Evolutionary conservation across 1,284 basidiomycete species (phyloP).

Genomic region (Anthracocystis setariae): DNA sequence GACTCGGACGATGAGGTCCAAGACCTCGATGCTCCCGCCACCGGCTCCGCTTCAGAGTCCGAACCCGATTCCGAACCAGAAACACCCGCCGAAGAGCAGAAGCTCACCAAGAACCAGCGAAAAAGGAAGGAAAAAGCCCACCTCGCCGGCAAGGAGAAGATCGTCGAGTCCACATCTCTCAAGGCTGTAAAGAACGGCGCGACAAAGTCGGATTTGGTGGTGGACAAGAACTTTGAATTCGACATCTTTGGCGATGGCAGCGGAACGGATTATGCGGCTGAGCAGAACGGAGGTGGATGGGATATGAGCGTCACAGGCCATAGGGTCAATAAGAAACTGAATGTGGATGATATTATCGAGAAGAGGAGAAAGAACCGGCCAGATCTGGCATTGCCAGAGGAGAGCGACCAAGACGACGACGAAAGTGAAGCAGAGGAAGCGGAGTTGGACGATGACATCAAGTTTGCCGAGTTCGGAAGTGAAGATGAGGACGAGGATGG

Average conservation of each 20-base stretch:
- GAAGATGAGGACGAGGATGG: constrained; percentile 73
- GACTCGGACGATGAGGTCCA: constrained; percentile 62
- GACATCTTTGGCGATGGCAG: constrained; percentile 55
- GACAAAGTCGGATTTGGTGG: constrained; percentile 30
- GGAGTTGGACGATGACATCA: constrained; percentile 46
- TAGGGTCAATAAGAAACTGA: constrained; percentile 49
- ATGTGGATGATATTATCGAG: constrained; percentile 67
- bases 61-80: constrained; percentile 28
- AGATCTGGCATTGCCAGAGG: constrained; percentile 26
- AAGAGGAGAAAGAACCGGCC: constrained; percentile 48
- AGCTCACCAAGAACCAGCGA: constrained; percentile 44
- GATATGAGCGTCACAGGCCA: constrained; percentile 56
- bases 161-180: constrained; percentile 44
- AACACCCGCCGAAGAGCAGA: constrained; percentile 5
- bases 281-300: constrained; percentile 39
- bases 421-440: constrained; percentile 1
- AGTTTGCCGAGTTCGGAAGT: constrained; percentile 26
- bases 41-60: constrained; percentile 4
- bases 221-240: constrained; percentile 61
- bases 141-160: constrained; percentile 59
- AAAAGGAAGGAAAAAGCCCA: constrained; percentile 51
- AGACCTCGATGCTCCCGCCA: constrained; percentile 26
- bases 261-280: constrained; percentile 16
- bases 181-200: constrained; percentile 6
- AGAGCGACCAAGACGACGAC: constrained; percentile 45